Conservation (phyloP, 805 yeast genomes). For the Lipomyces kockii region DNA sequence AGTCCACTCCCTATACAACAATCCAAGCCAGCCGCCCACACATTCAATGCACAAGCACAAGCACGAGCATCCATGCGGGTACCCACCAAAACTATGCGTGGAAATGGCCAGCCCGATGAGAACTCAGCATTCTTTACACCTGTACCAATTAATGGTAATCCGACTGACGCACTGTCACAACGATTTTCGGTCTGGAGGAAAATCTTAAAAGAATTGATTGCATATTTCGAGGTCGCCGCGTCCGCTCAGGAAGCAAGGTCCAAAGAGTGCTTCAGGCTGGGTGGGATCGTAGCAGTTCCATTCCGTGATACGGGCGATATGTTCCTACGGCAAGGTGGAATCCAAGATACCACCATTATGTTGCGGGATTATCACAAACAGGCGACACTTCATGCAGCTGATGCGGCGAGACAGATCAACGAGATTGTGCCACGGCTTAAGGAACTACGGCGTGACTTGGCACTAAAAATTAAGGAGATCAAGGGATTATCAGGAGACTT, state of each 20-base stretch:
- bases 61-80: conserved; percentile 1
- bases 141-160: conserved; percentile 67
- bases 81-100: conserved; percentile 10
- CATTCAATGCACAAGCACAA: conserved; percentile 15
- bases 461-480: conserved; percentile 85
- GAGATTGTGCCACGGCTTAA: conserved; percentile 62
- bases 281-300: conserved; percentile 70
- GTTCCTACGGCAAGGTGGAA: conserved; percentile 48
- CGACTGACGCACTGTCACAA: conserved; percentile 84
- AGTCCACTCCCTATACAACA: conserved; percentile 16
- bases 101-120: neutral
- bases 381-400: conserved; percentile 61
- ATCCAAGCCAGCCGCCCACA: conserved; percentile 6
- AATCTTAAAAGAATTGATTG: conserved; percentile 72
- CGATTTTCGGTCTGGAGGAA: conserved; percentile 87
- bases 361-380: conserved; percentile 57
- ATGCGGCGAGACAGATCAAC: conserved; percentile 63
- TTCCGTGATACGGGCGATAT: conserved; percentile 30
- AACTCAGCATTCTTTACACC: conserved; percentile 33
- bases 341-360: conserved; percentile 39
- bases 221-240: conserved; percentile 77
- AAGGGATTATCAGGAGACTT: conserved; percentile 82
- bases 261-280: conserved; percentile 78
- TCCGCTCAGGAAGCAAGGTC: conserved; percentile 87
- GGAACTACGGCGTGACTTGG: conserved; percentile 67